Conservation (phyloP, 345 rosid species). For the Pugionium dolabratum region DNA sequence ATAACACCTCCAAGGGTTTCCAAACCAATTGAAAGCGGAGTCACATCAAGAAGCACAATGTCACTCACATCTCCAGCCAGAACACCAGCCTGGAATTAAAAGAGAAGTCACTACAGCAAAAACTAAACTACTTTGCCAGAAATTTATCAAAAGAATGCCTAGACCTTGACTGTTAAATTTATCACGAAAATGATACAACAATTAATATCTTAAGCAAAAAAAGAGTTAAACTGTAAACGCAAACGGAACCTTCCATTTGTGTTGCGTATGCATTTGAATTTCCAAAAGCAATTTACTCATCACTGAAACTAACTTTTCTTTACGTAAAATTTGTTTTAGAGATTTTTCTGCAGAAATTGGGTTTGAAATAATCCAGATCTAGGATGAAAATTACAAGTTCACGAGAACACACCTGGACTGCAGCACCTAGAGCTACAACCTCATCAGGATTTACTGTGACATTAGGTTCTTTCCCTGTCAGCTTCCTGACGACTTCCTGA, state of each 20-base stretch:
- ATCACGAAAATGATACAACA: no score
- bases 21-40: slow-evolving; percentile 83
- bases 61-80: slow-evolving; percentile 95
- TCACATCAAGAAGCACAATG: slow-evolving; percentile 86
- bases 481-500: slow-evolving; percentile 84
- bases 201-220: no score
- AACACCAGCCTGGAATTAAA: slow-evolving; percentile 76
- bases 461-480: slow-evolving; percentile 93
- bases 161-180: not conserved
- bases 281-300: not conserved
- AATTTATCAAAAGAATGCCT: not conserved
- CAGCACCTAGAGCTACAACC: slow-evolving; percentile 98
- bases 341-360: not conserved
- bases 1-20: slow-evolving; percentile 98
- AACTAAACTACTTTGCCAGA: not conserved
- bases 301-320: not conserved
- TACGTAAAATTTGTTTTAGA: not conserved
- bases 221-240: not conserved
- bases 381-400: not conserved
- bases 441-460: slow-evolving; percentile 98
- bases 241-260: not conserved
- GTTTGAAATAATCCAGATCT: not conserved
- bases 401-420: slow-evolving; percentile 71
- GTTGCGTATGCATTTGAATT: not conserved
- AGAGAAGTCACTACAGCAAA: not conserved